Evolutionary conservation across 257 asterid genomes (phyloP).

Genomic region (Nicotiana undulata): DNA sequence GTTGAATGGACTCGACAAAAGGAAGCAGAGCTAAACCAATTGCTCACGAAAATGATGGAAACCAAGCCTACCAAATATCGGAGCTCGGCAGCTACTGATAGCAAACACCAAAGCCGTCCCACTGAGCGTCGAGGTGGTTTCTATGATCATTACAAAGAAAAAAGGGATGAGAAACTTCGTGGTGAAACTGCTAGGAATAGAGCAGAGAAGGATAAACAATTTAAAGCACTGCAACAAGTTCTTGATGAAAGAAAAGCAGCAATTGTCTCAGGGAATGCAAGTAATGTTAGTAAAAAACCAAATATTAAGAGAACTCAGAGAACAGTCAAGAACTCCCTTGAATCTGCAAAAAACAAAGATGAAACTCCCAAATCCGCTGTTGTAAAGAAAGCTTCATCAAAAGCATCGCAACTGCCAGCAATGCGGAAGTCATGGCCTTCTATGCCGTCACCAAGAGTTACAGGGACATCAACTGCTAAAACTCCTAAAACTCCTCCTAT

Average conservation of each 20-base stretch:
- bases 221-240: constrained; percentile 36
- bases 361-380: constrained; percentile 43
- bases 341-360: constrained; percentile 45
- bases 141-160: constrained; percentile 60
- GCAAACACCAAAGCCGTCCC: constrained; percentile 49
- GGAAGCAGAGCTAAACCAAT: constrained; percentile 85
- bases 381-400: constrained; percentile 50
- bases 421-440: constrained; percentile 90
- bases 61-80: constrained; percentile 59
- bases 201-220: constrained; percentile 55
- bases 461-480: constrained; percentile 55
- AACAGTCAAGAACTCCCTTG: constrained; percentile 37
- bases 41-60: constrained; percentile 87
- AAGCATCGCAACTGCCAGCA: constrained; percentile 57
- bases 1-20: constrained; percentile 90
- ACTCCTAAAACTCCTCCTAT: constrained; percentile 45
- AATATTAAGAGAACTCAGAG: constrained; percentile 53
- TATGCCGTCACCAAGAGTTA: constrained; percentile 52
- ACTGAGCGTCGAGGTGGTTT: constrained; percentile 57
- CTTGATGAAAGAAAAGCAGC: constrained; percentile 49
- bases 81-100: constrained; percentile 28
- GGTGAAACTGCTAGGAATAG: constrained; percentile 47
- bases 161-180: constrained; percentile 66
- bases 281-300: constrained; percentile 38
- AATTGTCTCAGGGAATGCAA: constrained; percentile 33